Evolutionary conservation across 148 eudicot genomes (phyloP), one percentile per base, ranked within the genome.

Genomic region (Vaccinium vitisidaea): DNA sequence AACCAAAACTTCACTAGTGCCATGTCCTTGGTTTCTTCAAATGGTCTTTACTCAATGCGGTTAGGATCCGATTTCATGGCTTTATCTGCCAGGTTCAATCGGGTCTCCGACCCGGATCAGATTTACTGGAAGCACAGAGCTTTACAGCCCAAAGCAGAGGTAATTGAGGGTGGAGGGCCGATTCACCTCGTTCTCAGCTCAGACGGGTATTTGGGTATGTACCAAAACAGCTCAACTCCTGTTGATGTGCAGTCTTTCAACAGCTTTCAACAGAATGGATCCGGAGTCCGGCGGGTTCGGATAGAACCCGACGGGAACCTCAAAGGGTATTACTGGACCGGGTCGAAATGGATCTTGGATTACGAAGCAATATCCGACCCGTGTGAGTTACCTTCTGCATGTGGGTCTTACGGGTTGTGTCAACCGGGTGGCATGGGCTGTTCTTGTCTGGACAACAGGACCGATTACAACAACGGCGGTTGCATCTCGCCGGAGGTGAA

Each of bases 161-260:
- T 95, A 19, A 70, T 91, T 2, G 84, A 81, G 8, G 95, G 94
- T 10, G 81, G 83, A 43, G 98, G 98, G 49, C 98, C 95, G 56
- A 85, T 95, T 27, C 79, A 85, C 84, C 80, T 88, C 32, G 88
- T 91, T 30, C 83, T 97, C 39, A 91, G 85, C 48, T 77, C 98
- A 7, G 94, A 90, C 56, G 99, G 99, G 73, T 97, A 87, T 84
- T 76, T 97, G 85, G 99, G 99, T 1, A 90, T 95, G 93, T 97
- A 89, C 82, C 99, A 97, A 87, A 95, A 90, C 75, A 90, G 93
- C 61, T 85, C 95, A 1, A 70, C 76, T 6, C 98, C 96, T 0
- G 96, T 89, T 14, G 99, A 97, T 25, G 84, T 97, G 2, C 88
- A 93, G 84, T 43, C 99, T 0, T 97, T 97, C 83, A 91, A 84